A percentile compares a stretch with the other conserved stretches of the same genome.
Conservation (phyloP, 2,329 filamentous ascomycete genomes). For the Stagonosporopsis chrysanthemi region DNA sequence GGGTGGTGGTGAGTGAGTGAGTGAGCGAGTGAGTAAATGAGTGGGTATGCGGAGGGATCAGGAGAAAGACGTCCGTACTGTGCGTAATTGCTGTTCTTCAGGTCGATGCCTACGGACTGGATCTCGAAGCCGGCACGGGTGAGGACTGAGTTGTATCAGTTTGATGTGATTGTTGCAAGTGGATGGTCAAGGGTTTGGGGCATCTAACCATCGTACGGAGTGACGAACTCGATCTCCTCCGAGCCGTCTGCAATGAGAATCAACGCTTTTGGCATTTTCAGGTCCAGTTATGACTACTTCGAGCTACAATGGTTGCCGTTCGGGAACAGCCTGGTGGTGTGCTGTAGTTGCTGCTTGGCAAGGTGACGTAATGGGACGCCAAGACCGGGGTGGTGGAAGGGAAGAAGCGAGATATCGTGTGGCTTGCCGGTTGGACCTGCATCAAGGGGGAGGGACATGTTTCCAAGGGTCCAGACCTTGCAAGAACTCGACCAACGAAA, state of each 20-base stretch:
- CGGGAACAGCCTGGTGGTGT: background rate
- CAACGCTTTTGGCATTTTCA: constrained; percentile 45
- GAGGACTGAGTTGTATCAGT: constrained; percentile 37
- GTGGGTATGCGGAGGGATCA: background rate
- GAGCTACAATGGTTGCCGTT: background rate
- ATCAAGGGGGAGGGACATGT: background rate
- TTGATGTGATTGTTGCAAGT: background rate
- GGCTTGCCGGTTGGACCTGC: constrained; percentile 1
- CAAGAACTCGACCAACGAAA: background rate
- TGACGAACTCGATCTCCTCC: constrained; percentile 54
- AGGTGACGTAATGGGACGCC: constrained; percentile 9
- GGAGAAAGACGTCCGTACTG: constrained; percentile 35
- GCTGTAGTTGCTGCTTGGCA: background rate
- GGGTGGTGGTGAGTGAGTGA: background rate
- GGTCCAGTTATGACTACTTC: background rate
- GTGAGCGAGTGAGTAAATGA: background rate
- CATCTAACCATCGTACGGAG: constrained; percentile 49
- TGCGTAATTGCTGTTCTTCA: constrained; percentile 42
- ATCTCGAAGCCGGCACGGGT: constrained; percentile 50
- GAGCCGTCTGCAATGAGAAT: constrained; percentile 50
- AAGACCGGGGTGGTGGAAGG: background rate
- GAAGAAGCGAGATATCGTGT: constrained; percentile 6
- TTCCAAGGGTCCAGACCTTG: background rate
- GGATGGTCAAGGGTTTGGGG: background rate
- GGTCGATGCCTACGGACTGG: constrained; percentile 45